Base-by-base conservation (phyloP, 2,329 filamentous ascomycete species). In the Fusarium humuli region DNA sequence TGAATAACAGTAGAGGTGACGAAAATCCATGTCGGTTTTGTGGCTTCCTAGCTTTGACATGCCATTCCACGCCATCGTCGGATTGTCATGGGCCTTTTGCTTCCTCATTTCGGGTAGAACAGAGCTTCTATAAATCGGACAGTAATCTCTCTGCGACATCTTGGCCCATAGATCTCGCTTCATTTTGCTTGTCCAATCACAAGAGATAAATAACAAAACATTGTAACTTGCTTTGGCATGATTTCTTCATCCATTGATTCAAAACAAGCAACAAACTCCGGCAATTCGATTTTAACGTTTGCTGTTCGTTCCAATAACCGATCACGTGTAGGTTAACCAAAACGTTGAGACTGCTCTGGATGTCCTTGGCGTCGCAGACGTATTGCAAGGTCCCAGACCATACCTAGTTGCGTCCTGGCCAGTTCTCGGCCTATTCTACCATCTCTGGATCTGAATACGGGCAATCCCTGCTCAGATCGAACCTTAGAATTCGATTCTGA, bases 121-220 rank as follows among this genome's bases (percentile, higher is more conserved):
- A 68, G 27, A 59, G 23, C 41, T 70, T 29, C 53, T 57, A 47
- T 48, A 53, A 56, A 67, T 67, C 54, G 48, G n/a, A 57, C 7
- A 44, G 57, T 42, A 70, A 70, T 70, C 67, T 70, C 67, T 54
- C 27, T 41, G 34, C 16, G 25, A 30, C 67, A 65, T 70, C 61
- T 54, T n/a, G 44, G 34, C 55, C 23, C 56, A 46, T 11, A 71
- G 68, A 71, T 70, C 63, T 70, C 58, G 67, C 41, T 59, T 67
- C 25, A 16, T 44, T 49, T 32, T 41, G 16, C n/a, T 55, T 60
- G 25, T 45, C 44, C 42, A 48, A 57, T 27, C 52, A 18, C 48
- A 41, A 7, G 34, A n/a, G 34, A 37, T 27, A 22, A 41, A 49
- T 42, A 14, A 41, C 37, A 22, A 22, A 41, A 48, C n/a, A 23